Base-by-base conservation (phyloP, 208 protist species). In the Trypanosoma vivax region DNA sequence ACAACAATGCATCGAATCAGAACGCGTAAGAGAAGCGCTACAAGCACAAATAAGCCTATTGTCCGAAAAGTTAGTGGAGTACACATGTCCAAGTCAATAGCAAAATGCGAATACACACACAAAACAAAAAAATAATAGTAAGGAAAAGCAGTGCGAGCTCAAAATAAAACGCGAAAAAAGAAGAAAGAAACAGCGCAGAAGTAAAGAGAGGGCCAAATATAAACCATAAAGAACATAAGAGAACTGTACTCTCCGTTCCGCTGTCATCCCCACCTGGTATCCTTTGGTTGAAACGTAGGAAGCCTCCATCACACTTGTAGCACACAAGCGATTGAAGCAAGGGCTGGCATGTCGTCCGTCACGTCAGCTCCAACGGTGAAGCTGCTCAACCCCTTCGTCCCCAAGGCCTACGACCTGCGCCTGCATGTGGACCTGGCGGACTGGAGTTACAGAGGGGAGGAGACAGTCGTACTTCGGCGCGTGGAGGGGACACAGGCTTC, bases 361-460 rank as follows among this genome's bases (percentile, higher is more conserved):
- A 46, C 28, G 31, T 45, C 24, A 24, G 11, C 34, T 3, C 60
- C 50, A 14, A 66, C 51, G 6, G 82, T 90, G 30, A 84, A 82
- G 58, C 47, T 94, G 50, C 48, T 73, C 33, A 94, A 94, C 55
- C 43, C 79, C n/a, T 90, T 86, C 38, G 69, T 80, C 13, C 83
- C 83, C 16, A 63, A 64, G 33, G 65, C 75, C 10, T 94, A 94
- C 57, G 25, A 81, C 30, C 64, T 94, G 24, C 48, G 65, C 35
- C 65, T 91, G 40, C 68, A 53, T 39, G 80, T 91, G 5, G 70
- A 91, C 40, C 63, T 94, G 35, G 23, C 54, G 39, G 77, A 56
- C 19, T 94, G 87, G 83, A 81, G 65, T 30, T 94, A 91, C 57
- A 49, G 66, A 19, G 76, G 70, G 2, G 56, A 64, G 16, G 87